Conservation (phyloP, 129 eudicot species). For the Arctium minus region DNA sequence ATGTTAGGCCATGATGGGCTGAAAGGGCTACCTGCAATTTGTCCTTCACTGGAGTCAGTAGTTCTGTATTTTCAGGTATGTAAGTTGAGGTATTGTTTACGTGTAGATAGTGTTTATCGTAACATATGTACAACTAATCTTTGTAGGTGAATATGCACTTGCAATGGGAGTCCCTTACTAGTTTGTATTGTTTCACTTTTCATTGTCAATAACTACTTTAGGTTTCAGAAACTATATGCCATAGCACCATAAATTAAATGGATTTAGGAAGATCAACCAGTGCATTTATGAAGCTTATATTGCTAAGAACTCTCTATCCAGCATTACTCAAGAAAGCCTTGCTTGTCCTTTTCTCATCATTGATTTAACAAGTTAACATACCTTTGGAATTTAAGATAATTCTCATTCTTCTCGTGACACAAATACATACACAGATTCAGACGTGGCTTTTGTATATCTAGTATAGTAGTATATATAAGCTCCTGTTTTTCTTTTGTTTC, state of each 20-base stretch:
- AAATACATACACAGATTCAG: neutral
- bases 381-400: neutral
- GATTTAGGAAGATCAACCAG: neutral
- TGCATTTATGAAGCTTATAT: neutral
- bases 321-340: neutral
- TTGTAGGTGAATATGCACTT: neutral
- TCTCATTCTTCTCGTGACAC: neutral
- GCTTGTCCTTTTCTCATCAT: neutral
- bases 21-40: constrained; percentile 41
- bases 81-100: neutral
- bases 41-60: constrained; percentile 71
- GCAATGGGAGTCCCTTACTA: neutral
- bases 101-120: neutral
- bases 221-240: neutral
- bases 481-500: neutral
- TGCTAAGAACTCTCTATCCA: neutral
- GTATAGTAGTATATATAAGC: neutral
- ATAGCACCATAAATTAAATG: neutral
- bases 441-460: neutral
- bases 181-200: neutral
- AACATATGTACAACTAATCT: neutral
- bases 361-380: neutral
- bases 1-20: constrained; percentile 65
- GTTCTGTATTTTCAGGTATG: constrained; percentile 80
- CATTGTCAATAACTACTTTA: neutral